phyloP scores from a whole-genome alignment of 192 early-diverging fungal species.

The Phycomyces nitens region DNA sequence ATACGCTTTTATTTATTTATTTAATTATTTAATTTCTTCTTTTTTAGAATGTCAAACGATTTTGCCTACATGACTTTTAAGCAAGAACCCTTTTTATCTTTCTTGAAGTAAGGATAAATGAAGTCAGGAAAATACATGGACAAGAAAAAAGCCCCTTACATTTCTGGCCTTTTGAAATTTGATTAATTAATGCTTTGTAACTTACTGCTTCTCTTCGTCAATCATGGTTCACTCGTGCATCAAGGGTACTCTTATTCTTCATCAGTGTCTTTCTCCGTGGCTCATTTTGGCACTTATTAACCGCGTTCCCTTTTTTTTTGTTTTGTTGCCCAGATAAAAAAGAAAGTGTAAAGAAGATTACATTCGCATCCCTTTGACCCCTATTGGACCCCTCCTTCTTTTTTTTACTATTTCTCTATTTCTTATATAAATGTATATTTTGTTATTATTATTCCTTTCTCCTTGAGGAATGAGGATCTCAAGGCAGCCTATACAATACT shows the following conservation, averaged over 20 bases:
- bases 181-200: slow-evolving; percentile 3
- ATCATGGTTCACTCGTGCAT: too few species aligned
- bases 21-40: too few species aligned
- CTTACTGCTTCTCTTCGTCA: not conserved
- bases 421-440: too few species aligned
- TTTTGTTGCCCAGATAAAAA: too few species aligned
- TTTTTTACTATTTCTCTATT: not conserved
- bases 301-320: too few species aligned
- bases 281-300: slow-evolving; percentile 12
- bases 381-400: not conserved
- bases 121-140: slow-evolving; percentile 5
- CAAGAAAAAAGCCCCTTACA: not conserved
- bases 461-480: not conserved
- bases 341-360: too few species aligned
- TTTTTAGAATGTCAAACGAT: too few species aligned
- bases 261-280: too few species aligned
- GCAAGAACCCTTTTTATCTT: too few species aligned
- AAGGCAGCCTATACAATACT: not conserved
- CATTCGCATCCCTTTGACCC: not conserved
- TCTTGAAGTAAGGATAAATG: slow-evolving; percentile 4
- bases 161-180: slow-evolving; percentile 5
- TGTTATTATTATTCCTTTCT: not conserved
- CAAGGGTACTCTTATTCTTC: too few species aligned
- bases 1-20: not conserved
- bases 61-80: too few species aligned